Conservation (phyloP, 2,329 filamentous ascomycete species). For the Hyphodiscus sp. region DNA sequence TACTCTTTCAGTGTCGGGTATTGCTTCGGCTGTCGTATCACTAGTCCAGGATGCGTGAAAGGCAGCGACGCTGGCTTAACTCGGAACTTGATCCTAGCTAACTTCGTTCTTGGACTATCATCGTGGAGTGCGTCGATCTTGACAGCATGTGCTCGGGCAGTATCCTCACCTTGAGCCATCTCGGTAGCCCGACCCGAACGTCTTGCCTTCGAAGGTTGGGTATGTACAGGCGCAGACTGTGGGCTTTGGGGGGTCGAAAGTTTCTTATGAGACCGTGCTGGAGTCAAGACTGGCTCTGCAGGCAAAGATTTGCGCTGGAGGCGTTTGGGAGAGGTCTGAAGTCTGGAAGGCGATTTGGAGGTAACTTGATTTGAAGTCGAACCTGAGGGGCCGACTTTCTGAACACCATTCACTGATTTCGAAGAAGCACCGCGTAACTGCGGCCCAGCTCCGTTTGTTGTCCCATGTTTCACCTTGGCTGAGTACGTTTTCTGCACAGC, state of each 20-base stretch:
- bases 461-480: slow-evolving; percentile 22
- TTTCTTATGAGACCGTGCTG: slow-evolving; percentile 22
- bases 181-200: slow-evolving; percentile 21
- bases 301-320: slow-evolving; percentile 24
- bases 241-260: slow-evolving; percentile 10
- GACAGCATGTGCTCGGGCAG: slow-evolving; percentile 2
- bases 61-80: slow-evolving; percentile 45
- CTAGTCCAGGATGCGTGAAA: slow-evolving; percentile 52
- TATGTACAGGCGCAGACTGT: slow-evolving; percentile 16
- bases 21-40: slow-evolving; percentile 44
- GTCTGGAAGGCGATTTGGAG: slow-evolving; percentile 20
- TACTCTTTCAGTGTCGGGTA: slow-evolving; percentile 52
- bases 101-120: slow-evolving; percentile 22
- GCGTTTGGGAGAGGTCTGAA: slow-evolving; percentile 23
- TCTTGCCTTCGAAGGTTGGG: slow-evolving; percentile 16
- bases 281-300: slow-evolving; percentile 20
- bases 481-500: slow-evolving; percentile 32
- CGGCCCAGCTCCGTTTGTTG: slow-evolving; percentile 15
- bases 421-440: slow-evolving; percentile 14
- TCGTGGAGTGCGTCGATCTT: slow-evolving; percentile 17
- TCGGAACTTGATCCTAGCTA: slow-evolving; percentile 44
- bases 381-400: slow-evolving; percentile 15
- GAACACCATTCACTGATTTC: slow-evolving; percentile 17
- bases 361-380: slow-evolving; percentile 13
- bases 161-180: slow-evolving; percentile 14